Percentiles rank a stretch among this genome's conserved stretches.
Conservation (phyloP, 192 early-diverging fungal genomes). For the Entomortierella chlamydospora region DNA sequence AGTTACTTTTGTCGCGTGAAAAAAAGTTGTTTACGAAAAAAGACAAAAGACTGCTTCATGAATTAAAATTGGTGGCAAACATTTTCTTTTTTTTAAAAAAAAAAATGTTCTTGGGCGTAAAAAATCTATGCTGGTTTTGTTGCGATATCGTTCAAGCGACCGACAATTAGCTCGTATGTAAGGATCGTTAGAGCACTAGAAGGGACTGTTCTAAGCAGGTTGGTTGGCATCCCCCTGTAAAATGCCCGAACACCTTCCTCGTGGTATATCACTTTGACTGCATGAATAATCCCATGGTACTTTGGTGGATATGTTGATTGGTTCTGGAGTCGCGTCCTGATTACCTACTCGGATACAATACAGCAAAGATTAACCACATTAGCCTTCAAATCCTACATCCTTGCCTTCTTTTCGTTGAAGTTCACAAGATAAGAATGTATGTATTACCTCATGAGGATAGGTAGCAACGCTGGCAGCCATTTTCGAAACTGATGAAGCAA, state of each 20-base stretch:
- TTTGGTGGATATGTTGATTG: conserved; percentile 77
- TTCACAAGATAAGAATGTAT: background rate
- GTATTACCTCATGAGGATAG: conserved; percentile 90
- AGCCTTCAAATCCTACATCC: too few relatives aligned
- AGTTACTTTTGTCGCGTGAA: background rate
- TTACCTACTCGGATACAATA: conserved; percentile 59
- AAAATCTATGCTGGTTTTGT: conserved; percentile 26
- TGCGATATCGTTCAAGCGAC: conserved; percentile 60
- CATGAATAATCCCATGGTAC: conserved; percentile 88
- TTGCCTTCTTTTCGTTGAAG: too few relatives aligned
- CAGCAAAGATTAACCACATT: background rate
- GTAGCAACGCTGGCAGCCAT: conserved; percentile 89
- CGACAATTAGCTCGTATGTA: conserved; percentile 90
- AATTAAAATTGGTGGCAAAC: conserved; percentile 3
- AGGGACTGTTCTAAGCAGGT: conserved; percentile 90
- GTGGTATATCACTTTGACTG: conserved; percentile 71
- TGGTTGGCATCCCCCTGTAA: conserved; percentile 89
- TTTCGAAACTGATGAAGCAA: conserved; percentile 88
- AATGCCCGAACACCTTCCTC: conserved; percentile 89
- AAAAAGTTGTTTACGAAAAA: background rate
- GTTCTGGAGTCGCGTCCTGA: conserved; percentile 94
- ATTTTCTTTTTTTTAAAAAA: conserved; percentile 2
- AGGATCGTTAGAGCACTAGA: conserved; percentile 87
- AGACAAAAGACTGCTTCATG: background rate
- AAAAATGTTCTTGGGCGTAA: too few relatives aligned